Percentiles rank a stretch among this genome's conserved stretches.
Conservation (phyloP, 768 basidiomycete genomes). For the Phaeolepiota aurea region DNA sequence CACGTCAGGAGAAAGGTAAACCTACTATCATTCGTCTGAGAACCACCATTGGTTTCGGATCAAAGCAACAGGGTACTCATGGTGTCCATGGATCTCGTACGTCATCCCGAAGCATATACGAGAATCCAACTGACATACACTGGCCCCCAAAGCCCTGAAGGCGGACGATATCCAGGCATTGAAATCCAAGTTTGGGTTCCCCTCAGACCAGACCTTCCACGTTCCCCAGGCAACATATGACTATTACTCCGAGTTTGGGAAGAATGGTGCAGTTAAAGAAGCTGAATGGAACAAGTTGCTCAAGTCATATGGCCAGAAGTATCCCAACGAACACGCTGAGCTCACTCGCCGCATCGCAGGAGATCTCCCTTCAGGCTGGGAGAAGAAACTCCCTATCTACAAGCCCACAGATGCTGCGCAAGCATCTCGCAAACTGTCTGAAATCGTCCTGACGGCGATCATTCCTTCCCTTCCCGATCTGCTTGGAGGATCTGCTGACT, state of each 20-base stretch:
- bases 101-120: constrained; percentile 22
- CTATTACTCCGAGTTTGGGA: constrained; percentile 55
- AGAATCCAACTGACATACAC: not conserved
- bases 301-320: constrained; percentile 62
- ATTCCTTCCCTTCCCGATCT: constrained; percentile 76
- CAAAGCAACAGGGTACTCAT: constrained; percentile 87
- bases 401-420: constrained; percentile 76
- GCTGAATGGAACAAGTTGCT: constrained; percentile 67
- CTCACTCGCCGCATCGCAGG: constrained; percentile 80
- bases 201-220: constrained; percentile 68
- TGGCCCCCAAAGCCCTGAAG: constrained; percentile 61
- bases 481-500: constrained; percentile 82
- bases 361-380: constrained; percentile 80
- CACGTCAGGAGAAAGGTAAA: constrained; percentile 67
- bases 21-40: constrained; percentile 81
- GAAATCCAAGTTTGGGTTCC: constrained; percentile 81
- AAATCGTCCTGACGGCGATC: constrained; percentile 76
- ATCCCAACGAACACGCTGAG: constrained; percentile 80
- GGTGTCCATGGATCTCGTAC: constrained; percentile 90
- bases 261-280: constrained; percentile 70
- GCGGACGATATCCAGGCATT: constrained; percentile 79
- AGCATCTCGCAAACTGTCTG: constrained; percentile 89
- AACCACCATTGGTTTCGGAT: constrained; percentile 93
- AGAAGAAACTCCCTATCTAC: constrained; percentile 79
- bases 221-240: constrained; percentile 70